phyloP scores from a whole-genome alignment of 2,329 filamentous ascomycete genomes.

The Aspergillus uvarum region DNA sequence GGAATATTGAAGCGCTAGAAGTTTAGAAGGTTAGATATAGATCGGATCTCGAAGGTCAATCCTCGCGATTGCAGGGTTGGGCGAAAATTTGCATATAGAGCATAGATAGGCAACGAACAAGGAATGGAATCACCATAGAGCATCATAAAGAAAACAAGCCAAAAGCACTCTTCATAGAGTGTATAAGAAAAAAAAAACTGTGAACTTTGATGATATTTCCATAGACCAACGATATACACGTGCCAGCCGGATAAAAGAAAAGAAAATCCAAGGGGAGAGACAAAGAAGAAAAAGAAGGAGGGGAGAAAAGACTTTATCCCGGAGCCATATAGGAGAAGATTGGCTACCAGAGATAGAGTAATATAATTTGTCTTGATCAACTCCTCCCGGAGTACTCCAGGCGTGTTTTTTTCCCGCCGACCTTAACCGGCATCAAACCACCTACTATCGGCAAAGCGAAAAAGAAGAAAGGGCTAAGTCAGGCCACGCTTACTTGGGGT shows the following conservation, averaged over 20 bases:
- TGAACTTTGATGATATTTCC: neutral
- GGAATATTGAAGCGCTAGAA: neutral
- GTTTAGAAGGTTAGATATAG: conserved; percentile 4
- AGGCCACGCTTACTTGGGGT: conserved; percentile 10
- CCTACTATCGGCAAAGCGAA: conserved; percentile 12
- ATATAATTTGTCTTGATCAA: no score
- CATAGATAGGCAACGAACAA: neutral
- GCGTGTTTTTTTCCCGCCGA: neutral
- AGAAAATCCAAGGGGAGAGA: neutral
- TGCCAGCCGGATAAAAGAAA: neutral
- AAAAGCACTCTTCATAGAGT: neutral
- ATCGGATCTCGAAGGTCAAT: neutral
- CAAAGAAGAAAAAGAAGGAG: neutral
- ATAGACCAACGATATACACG: neutral
- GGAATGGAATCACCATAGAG: neutral
- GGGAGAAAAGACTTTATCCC: conserved; percentile 6
- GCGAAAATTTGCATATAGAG: neutral
- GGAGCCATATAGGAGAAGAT: neutral
- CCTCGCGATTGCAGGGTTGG: neutral
- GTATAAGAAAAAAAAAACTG: neutral
- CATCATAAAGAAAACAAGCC: neutral
- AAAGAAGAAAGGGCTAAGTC: neutral
- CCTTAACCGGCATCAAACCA: conserved; percentile 7
- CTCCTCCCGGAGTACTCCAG: neutral
- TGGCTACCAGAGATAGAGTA: neutral